Conservation (phyloP, 2,329 filamentous ascomycete species). For the Fusarium globosum region DNA sequence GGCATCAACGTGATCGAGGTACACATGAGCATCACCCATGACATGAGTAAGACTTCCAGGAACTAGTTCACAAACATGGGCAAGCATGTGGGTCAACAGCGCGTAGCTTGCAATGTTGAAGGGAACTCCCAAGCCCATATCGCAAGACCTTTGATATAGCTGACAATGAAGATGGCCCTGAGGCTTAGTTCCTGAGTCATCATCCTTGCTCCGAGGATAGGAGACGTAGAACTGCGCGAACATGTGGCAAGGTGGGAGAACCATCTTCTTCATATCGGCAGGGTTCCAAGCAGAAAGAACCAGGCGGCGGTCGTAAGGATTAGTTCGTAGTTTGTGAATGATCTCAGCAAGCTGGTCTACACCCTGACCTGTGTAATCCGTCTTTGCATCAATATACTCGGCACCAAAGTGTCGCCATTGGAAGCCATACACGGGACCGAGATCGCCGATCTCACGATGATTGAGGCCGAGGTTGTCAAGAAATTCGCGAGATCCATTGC, state of each 20-base stretch:
- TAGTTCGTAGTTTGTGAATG: slow-evolving; percentile 84
- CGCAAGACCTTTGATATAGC: slow-evolving; percentile 92
- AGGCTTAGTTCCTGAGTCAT: slow-evolving; percentile 51
- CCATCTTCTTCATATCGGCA: slow-evolving; percentile 86
- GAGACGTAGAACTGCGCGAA: slow-evolving; percentile 96
- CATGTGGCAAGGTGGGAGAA: slow-evolving; percentile 94
- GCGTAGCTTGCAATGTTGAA: slow-evolving; percentile 99
- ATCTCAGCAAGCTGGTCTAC: slow-evolving; percentile 94
- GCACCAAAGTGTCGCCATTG: slow-evolving; percentile 99
- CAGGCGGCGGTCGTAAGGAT: slow-evolving; percentile 89
- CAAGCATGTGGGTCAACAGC: slow-evolving; percentile 93
- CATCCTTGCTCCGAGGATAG: slow-evolving; percentile 62
- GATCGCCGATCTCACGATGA: slow-evolving; percentile 86
- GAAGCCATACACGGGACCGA: slow-evolving; percentile 97
- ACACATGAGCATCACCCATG: slow-evolving; percentile 98
- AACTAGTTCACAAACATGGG: slow-evolving; percentile 83
- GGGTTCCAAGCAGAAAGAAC: slow-evolving; percentile 97
- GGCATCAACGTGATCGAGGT: slow-evolving; percentile 91
- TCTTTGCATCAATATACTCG: slow-evolving; percentile 80
- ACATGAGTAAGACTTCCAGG: slow-evolving; percentile 92
- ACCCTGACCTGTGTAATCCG: slow-evolving; percentile 88
- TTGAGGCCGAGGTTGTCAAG: slow-evolving; percentile 86
- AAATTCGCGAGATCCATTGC: slow-evolving; percentile 90
- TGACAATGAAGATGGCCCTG: slow-evolving; percentile 85
- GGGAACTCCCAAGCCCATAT: slow-evolving; percentile 96